Evolutionary conservation across 768 basidiomycete genomes (phyloP).

Genomic region (Pisolithus sp.): DNA sequence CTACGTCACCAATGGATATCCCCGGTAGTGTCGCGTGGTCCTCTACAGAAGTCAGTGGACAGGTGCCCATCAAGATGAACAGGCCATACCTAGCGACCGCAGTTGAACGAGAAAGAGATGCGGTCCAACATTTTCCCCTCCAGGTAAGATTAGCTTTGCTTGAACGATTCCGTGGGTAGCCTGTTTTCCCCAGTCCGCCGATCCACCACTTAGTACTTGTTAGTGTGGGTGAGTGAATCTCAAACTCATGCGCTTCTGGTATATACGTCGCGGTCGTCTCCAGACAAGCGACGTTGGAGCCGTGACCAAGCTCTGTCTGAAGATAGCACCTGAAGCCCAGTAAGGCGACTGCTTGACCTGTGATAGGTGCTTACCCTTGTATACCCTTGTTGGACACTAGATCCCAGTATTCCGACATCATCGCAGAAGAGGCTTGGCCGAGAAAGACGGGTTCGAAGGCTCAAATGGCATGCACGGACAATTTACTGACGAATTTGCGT

Average conservation of each 20-base stretch:
- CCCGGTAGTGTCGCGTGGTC: slow-evolving; percentile 56
- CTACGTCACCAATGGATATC: slow-evolving; percentile 65
- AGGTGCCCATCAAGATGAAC: neutral
- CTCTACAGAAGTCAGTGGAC: slow-evolving; percentile 32
- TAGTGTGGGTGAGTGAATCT: slow-evolving; percentile 67
- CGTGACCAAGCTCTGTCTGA: slow-evolving; percentile 77
- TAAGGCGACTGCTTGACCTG: neutral
- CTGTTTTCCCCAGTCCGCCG: slow-evolving; percentile 62
- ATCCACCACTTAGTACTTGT: slow-evolving; percentile 84
- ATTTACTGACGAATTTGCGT: slow-evolving; percentile 20
- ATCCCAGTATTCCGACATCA: slow-evolving; percentile 46
- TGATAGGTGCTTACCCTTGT: slow-evolving; percentile 33
- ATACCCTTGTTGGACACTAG: slow-evolving; percentile 52
- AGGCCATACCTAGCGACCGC: slow-evolving; percentile 46
- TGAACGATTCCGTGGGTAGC: slow-evolving; percentile 74
- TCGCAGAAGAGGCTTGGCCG: slow-evolving; percentile 50
- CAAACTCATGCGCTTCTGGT: slow-evolving; percentile 61
- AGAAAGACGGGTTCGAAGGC: slow-evolving; percentile 65
- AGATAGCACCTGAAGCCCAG: slow-evolving; percentile 50
- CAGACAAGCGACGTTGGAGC: slow-evolving; percentile 59
- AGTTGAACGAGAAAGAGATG: slow-evolving; percentile 73
- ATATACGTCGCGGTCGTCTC: slow-evolving; percentile 76
- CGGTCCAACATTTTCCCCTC: slow-evolving; percentile 56
- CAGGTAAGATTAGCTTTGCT: slow-evolving; percentile 63
- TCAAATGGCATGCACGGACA: neutral